Evolutionary conservation across 805 yeast genomes (phyloP), one percentile per base, ranked within the genome.

Genomic region (Zygoascus flipseniorum): DNA sequence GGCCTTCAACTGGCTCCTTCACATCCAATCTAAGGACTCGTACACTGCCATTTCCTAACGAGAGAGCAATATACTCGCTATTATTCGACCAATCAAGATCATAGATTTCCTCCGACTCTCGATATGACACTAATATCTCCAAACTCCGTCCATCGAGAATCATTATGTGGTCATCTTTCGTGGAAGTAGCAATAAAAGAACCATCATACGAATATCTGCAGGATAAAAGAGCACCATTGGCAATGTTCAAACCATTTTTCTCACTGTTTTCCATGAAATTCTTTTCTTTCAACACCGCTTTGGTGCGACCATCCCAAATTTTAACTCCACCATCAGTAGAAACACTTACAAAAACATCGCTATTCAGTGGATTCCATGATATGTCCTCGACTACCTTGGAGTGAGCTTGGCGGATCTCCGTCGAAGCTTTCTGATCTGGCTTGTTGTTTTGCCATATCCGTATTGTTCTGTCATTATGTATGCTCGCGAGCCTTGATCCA

Each of bases 281-380:
- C 31, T 61, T 57, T n/a, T 75, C 58, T 49, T 66, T 66, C 31
- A 69, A 65, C 14, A 67, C 52, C 14, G 59, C 58, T 8, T 77
- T 78, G 35, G 62, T 63, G 23, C 63, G 59, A 20, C 60, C 60
- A 43, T 75, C 76, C 83, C 83, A 77, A 31, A 78, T 55, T 57
- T 76, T 75, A 39, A 81, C 66, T 45, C 56, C 59, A 11, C 70
- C 69, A 58, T 79, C 85, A 31, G 71, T 59, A 5, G 80, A 80
- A 37, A 76, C 80, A 5, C 78, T 69, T 2, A 77, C 81, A 51
- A 81, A 69, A 11, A 69, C 59, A 43, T 69, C 69, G 31, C 79
- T 78, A 31, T 70, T 62, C 18, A 62, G 61, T 0, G 85, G 83
- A 47, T 75, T 69, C 83, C 83, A 81, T 1, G 73, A 59, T 8